Conservation (phyloP, 192 early-diverging fungal species). For the Coemansia nantahalensis region DNA sequence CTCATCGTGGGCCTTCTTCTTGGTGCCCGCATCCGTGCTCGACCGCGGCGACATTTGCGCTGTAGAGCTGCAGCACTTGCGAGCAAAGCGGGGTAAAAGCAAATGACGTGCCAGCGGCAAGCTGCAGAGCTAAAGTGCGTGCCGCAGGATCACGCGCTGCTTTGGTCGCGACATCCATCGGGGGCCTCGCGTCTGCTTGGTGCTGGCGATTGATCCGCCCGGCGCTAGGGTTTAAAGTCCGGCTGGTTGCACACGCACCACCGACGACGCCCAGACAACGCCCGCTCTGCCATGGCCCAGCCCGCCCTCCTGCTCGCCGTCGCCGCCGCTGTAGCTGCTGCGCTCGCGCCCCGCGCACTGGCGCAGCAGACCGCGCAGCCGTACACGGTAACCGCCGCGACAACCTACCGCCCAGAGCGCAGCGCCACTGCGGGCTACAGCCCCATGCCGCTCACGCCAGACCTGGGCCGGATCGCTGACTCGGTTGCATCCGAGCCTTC, state of each 20-base stretch:
- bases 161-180: neutral
- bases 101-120: too few relatives aligned
- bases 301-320: neutral
- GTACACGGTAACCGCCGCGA: conserved; percentile 29
- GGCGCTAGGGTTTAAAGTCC: too few relatives aligned
- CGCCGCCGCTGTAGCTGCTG: neutral
- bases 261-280: too few relatives aligned
- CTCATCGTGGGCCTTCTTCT: conserved; percentile 52
- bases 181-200: neutral
- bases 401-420: conserved; percentile 33
- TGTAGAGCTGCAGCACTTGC: too few relatives aligned
- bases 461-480: conserved; percentile 31
- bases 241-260: too few relatives aligned
- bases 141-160: neutral
- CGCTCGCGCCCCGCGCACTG: neutral
- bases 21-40: conserved; percentile 15
- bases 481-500: conserved; percentile 40
- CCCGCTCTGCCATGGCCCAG: too few relatives aligned
- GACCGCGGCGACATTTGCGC: conserved; percentile 27
- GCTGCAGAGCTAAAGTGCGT: too few relatives aligned
- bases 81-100: too few relatives aligned
- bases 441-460: conserved; percentile 41
- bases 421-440: conserved; percentile 19
- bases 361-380: conserved; percentile 3
- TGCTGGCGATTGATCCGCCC: too few relatives aligned